These are phyloP conservation scores for Dactylellina parvicollis DNA, from an alignment of 2,329 filamentous ascomycete genomes.

Conservation along the genomic window DNA sequence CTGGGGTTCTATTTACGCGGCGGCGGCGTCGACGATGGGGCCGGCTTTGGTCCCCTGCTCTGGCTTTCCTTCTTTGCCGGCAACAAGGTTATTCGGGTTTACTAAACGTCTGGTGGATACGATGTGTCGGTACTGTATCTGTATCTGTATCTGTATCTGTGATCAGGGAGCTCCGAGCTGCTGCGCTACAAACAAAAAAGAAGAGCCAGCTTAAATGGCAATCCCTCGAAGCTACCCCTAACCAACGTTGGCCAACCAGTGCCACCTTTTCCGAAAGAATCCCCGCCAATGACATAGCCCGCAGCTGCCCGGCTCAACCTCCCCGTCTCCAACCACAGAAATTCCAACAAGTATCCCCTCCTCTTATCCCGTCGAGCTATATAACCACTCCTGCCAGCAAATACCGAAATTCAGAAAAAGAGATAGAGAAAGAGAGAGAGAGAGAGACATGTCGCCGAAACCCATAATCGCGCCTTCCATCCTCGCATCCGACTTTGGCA, in stretches of 20 bases:
- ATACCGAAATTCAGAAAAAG: no score
- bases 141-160: not conserved
- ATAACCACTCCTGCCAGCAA: no score
- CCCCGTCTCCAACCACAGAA: slow-evolving; percentile 5
- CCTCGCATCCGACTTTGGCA: slow-evolving; percentile 92
- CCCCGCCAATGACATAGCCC: slow-evolving; percentile 21
- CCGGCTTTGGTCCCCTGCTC: not conserved
- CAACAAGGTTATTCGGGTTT: no score
- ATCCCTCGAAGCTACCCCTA: no score
- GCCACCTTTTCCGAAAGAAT: not conserved
- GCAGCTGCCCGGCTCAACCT: not conserved
- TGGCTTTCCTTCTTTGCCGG: no score
- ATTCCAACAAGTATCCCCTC: slow-evolving; percentile 28
- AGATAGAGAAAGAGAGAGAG: no score
- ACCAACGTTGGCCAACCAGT: no score
- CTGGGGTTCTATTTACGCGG: not conserved
- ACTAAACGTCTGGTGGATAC: no score
- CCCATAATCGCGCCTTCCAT: slow-evolving; percentile 99
- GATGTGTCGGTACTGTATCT: no score
- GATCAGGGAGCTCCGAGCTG: slow-evolving; percentile 2
- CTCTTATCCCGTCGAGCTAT: no score
- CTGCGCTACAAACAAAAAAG: slow-evolving; percentile 8
- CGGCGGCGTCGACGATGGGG: slow-evolving; percentile 4
- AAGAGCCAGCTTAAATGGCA: slow-evolving; percentile 34
- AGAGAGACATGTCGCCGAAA: slow-evolving; percentile 88